Conservation (phyloP, 1,139 yeast genomes). For the Meyerozyma smithsonii region DNA sequence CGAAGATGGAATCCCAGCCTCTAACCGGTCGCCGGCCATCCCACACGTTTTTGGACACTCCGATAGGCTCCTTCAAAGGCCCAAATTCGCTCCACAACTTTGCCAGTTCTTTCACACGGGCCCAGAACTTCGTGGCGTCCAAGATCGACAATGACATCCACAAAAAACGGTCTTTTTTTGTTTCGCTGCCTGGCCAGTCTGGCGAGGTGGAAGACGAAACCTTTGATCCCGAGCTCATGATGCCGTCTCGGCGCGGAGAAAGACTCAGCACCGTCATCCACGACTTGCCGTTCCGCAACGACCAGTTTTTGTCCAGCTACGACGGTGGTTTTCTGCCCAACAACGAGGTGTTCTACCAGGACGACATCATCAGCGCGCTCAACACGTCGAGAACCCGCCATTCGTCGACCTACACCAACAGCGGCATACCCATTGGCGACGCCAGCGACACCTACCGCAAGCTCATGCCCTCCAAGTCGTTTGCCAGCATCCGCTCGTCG, state of each 20-base stretch:
- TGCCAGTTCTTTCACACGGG: conserved; percentile 45
- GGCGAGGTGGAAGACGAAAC: conserved; percentile 44
- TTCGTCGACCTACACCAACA: conserved; percentile 18
- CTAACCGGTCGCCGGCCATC: conserved; percentile 17
- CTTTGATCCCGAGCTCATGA: conserved; percentile 69
- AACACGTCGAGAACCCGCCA: conserved; percentile 29
- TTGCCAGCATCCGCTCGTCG: conserved; percentile 33
- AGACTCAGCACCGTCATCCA: conserved; percentile 53
- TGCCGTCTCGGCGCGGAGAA: conserved; percentile 62
- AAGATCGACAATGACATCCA: conserved; percentile 43
- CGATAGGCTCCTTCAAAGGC: conserved; percentile 44
- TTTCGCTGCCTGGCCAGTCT: conserved; percentile 3
- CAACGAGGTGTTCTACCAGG: conserved; percentile 40
- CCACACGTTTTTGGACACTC: conserved; percentile 30
- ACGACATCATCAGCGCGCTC: conserved; percentile 30
- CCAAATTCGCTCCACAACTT: conserved; percentile 45
- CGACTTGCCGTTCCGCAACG: conserved; percentile 27
- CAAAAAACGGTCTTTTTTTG: conserved; percentile 39
- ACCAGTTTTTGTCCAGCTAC: conserved; percentile 18
- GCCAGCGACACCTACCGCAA: conserved; percentile 11
- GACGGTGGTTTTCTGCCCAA: conserved; percentile 13
- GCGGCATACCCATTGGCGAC: conserved; percentile 19
- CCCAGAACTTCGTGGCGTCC: conserved; percentile 43
- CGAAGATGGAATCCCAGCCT: neutral
- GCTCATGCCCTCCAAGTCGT: conserved; percentile 27